Base-by-base conservation (phyloP, 495 filamentous ascomycete species). In the Podospora bellae-mahoneyi region DNA sequence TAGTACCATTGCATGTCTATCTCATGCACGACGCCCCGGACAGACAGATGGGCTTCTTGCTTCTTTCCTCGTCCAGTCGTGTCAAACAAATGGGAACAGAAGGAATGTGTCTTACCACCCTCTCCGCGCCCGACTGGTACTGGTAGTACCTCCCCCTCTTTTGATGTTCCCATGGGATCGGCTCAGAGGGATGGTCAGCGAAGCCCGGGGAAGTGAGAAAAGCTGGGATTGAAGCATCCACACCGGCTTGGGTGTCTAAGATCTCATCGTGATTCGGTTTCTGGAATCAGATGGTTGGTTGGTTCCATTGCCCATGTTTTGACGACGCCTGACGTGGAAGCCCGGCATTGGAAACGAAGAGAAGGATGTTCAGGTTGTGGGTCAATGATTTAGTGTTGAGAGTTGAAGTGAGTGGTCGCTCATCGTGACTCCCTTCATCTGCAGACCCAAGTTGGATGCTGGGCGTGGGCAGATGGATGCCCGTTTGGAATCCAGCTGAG, bases 271-370 rank as follows among this genome's bases (percentile, higher is more conserved):
- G 39, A 48, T 48, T 48, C 15, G 39, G 39, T 48, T 48, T 13
- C 39, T 48, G 7, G 39, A 48, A 10, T 48, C 9, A 7, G 39
- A 48, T 48, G 39, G 39, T 48, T 48, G 39, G 39, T 48, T 48
- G 39, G 39, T 32, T 32, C 30, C 7, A 16, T 48, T 18, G 39
- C 39, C 39, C 3, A 48, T 10, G 39, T 48, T 16, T 61, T 61
- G 30, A 61, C 4, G 59, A 30, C 59, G 23, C 59, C 26, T 61
- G 59, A 61, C 59, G 59, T 27, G 59, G 59, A 30, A 61, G 16
- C 30, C 2, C 15, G 39, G 39, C 39, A 48, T 48, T 10, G 39
- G 15, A 48, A 16, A 48, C 39, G 39, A 48, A 48, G 13, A 48
- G 39, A 48, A 32, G 3, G 30, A 32, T 32, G 39, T 13, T 13